These are phyloP conservation scores for Termitomyces sp. DNA, from an alignment of 768 basidiomycete genomes.

Conservation along the genomic window DNA sequence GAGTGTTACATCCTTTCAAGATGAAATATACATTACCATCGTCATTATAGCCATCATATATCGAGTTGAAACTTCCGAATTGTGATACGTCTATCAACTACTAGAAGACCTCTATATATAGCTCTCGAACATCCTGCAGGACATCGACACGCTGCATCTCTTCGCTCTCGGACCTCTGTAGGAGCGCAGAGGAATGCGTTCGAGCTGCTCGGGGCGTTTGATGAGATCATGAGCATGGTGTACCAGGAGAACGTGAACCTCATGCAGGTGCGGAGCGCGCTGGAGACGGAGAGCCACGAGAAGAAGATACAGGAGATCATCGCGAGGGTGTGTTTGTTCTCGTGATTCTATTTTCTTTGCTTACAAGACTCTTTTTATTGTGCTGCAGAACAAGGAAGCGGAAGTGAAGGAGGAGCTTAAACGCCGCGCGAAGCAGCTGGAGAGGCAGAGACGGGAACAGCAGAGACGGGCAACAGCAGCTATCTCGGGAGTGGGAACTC, in stretches of 20 bases:
- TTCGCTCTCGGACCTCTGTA: slow-evolving; percentile 87
- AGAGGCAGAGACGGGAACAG: slow-evolving; percentile 95
- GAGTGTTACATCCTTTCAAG: too few relatives aligned
- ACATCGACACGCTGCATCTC: slow-evolving; percentile 94
- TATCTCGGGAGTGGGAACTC: slow-evolving; percentile 51
- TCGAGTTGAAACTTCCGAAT: slow-evolving; percentile 93
- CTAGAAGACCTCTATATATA: slow-evolving; percentile 96
- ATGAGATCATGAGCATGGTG: slow-evolving; percentile 92
- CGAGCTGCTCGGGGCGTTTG: slow-evolving; percentile 92
- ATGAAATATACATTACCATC: too few relatives aligned
- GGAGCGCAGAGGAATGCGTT: slow-evolving; percentile 88
- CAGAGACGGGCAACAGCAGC: slow-evolving; percentile 67
- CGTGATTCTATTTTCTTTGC: too few relatives aligned
- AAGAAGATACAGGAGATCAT: slow-evolving; percentile 99
- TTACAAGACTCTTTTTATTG: not conserved
- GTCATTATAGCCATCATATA: too few relatives aligned
- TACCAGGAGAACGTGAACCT: slow-evolving; percentile 77
- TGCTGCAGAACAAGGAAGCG: slow-evolving; percentile 90
- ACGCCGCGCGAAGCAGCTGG: slow-evolving; percentile 94
- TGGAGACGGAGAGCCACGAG: slow-evolving; percentile 91
- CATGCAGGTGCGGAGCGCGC: slow-evolving; percentile 71
- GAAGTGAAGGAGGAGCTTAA: slow-evolving; percentile 99
- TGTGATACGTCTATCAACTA: slow-evolving; percentile 95
- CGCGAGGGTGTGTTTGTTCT: slow-evolving; percentile 62
- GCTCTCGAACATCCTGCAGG: slow-evolving; percentile 97